A percentile compares a stretch with the other conserved stretches of the same genome.
phyloP scores from a whole-genome alignment of 129 eudicot species.

The Lactuca saligna region DNA sequence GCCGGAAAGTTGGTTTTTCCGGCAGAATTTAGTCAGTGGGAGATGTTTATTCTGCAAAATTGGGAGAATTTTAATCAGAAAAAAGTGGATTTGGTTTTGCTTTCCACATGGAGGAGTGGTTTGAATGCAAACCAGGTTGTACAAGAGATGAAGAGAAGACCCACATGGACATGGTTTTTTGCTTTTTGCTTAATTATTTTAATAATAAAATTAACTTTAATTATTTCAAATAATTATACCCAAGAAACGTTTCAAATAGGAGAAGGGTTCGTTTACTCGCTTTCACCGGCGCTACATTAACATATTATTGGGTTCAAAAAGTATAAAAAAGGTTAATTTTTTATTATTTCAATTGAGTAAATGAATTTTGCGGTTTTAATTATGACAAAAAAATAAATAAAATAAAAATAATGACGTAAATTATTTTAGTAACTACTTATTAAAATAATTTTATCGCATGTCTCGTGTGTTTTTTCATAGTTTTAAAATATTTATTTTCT shows the following conservation, averaged over 20 bases:
- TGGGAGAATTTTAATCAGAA: slow-evolving; percentile 29
- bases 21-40: slow-evolving; percentile 22
- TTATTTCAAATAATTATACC: background rate
- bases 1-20: slow-evolving; percentile 32
- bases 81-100: slow-evolving; percentile 30
- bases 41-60: background rate
- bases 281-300: background rate
- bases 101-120: slow-evolving; percentile 34
- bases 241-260: background rate
- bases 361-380: too few relatives aligned
- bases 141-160: slow-evolving; percentile 22
- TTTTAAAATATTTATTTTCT: too few relatives aligned
- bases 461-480: too few relatives aligned
- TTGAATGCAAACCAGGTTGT: slow-evolving; percentile 39
- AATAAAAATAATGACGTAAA: too few relatives aligned
- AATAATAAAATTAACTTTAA: background rate
- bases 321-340: too few relatives aligned
- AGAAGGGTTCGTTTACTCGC: background rate
- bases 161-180: slow-evolving; percentile 21
- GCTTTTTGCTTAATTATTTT: slow-evolving; percentile 7
- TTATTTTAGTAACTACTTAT: too few relatives aligned
- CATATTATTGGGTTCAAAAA: too few relatives aligned
- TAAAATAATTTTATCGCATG: too few relatives aligned
- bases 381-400: too few relatives aligned
- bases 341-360: background rate